Evolutionary conservation across 345 rosid species (phyloP).

Genomic region (Pseudoturritis turrita): DNA sequence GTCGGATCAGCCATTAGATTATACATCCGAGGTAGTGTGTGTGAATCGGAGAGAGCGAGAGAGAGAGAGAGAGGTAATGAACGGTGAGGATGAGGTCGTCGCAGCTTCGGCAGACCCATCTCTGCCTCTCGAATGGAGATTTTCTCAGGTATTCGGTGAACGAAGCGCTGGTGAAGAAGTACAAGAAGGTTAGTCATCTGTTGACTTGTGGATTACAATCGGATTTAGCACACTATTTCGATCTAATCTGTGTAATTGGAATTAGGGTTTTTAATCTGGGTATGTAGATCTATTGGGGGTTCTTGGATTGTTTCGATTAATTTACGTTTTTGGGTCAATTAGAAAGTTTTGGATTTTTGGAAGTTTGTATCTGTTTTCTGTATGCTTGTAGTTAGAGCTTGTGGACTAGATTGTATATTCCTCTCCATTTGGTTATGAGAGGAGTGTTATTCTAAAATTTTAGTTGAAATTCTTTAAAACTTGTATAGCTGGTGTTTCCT

Average conservation of each 20-base stretch:
- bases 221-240: conserved; percentile 3
- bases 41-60: conserved; percentile 4
- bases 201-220: neutral
- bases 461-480: conserved; percentile 2
- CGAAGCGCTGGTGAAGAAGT: conserved; percentile 96
- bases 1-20: conserved; percentile 16
- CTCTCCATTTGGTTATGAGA: neutral
- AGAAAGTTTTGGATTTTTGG: conserved; percentile 5
- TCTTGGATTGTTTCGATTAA: neutral
- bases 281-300: conserved; percentile 10
- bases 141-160: conserved; percentile 98
- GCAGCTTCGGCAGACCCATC: conserved; percentile 36
- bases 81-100: conserved; percentile 30
- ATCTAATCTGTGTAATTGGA: conserved; percentile 7
- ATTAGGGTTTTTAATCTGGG: conserved; percentile 19
- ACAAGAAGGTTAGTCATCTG: conserved; percentile 61
- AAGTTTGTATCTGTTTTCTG: neutral
- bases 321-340: neutral
- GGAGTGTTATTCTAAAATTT: neutral
- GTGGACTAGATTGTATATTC: neutral
- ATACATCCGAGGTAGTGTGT: neutral
- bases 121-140: conserved; percentile 83
- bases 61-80: conserved; percentile 22
- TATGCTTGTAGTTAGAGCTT: neutral
- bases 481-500: conserved; percentile 23